A percentile compares a stretch with the other conserved stretches of the same genome.
Evolutionary conservation across 495 filamentous ascomycete genomes (phyloP).

Genomic region (Corynascus novoguineensis): DNA sequence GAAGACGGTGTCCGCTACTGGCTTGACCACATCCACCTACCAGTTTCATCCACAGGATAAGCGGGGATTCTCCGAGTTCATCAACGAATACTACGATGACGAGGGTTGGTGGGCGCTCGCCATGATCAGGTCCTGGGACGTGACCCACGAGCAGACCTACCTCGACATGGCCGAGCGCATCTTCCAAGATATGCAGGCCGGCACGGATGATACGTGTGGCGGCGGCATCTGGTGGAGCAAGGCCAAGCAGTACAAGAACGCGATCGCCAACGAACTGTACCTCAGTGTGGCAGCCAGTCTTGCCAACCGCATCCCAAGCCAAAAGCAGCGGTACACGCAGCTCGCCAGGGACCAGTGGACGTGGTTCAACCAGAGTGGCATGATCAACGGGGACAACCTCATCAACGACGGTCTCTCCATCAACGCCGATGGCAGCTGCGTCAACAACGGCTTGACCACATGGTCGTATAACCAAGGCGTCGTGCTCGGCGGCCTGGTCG

Average conservation of each 20-base stretch:
- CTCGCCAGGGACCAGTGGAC: constrained; percentile 56
- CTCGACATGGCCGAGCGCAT: constrained; percentile 54
- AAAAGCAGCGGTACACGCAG: constrained; percentile 48
- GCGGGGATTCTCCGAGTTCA: constrained; percentile 43
- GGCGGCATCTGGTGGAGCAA: constrained; percentile 71
- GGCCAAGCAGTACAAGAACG: constrained; percentile 53
- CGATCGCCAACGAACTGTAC: constrained; percentile 74
- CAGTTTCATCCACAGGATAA: constrained; percentile 12
- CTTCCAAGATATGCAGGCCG: constrained; percentile 56
- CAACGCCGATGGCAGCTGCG: constrained; percentile 44
- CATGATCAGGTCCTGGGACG: constrained; percentile 60
- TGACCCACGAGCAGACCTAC: constrained; percentile 49
- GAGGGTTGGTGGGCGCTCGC: constrained; percentile 70
- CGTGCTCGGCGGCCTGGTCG: constrained; percentile 65
- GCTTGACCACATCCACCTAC: constrained; percentile 33
- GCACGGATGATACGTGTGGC: constrained; percentile 50
- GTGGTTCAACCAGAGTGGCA: constrained; percentile 61
- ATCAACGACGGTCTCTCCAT: constrained; percentile 65
- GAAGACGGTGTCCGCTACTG: constrained; percentile 30
- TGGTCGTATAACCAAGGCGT: constrained; percentile 84
- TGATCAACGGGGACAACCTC: constrained; percentile 59
- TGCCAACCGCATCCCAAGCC: constrained; percentile 54
- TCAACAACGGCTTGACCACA: constrained; percentile 57
- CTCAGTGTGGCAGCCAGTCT: constrained; percentile 64
- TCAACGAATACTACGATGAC: constrained; percentile 66